Conservation (phyloP, 352 stramenopile species). For the Globisporangium lucens region DNA sequence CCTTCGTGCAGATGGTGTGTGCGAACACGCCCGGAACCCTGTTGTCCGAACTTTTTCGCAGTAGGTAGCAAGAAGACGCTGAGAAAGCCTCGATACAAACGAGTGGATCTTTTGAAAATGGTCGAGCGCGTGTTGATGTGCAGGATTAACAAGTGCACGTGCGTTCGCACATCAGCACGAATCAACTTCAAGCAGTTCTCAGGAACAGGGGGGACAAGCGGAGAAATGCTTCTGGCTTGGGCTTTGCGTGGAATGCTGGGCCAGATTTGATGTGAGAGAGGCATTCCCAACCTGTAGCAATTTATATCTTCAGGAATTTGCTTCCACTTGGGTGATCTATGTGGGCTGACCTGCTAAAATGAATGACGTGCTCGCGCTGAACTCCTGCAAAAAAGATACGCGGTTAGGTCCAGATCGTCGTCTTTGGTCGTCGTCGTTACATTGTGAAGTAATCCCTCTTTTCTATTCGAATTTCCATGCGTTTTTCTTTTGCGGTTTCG, state of each 20-base stretch:
- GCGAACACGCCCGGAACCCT: neutral
- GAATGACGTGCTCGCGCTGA: neutral
- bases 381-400: conserved; percentile 1
- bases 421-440: neutral
- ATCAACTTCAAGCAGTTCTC: neutral
- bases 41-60: neutral
- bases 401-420: neutral
- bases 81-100: neutral
- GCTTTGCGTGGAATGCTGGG: neutral
- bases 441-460: neutral
- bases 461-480: neutral
- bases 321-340: neutral
- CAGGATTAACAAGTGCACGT: neutral
- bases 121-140: neutral
- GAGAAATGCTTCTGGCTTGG: neutral
- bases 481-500: conserved; percentile 5
- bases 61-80: neutral
- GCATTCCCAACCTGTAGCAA: neutral
- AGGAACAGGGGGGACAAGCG: neutral
- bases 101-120: neutral
- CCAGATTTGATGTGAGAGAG: neutral
- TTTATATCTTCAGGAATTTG: neutral
- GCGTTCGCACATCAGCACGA: neutral
- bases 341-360: neutral
- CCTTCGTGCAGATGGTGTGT: neutral